Base-by-base conservation (phyloP, 2,329 filamentous ascomycete genomes). In the Fusarium sp. region DNA sequence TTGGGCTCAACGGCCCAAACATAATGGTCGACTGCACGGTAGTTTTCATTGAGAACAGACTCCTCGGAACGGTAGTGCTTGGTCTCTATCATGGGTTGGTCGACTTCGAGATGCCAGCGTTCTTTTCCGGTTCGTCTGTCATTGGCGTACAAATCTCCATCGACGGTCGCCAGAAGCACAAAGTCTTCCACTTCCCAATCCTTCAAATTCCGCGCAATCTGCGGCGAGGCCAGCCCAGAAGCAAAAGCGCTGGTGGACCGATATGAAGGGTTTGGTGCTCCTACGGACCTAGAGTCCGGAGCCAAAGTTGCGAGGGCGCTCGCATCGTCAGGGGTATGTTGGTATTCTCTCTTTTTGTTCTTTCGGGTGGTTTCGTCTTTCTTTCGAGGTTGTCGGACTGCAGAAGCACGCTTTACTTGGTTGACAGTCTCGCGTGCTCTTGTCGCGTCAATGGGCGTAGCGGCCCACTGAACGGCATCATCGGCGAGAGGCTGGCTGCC, bases 101-200 rank as follows among this genome's bases (percentile, higher is more conserved):
- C 92, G 66, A 92, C 89, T 80, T 94, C 90, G 67, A 97, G 87
- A 77, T 92, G 91, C 96, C 96, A 98, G 79, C 91, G 91, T 75
- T 92, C 87, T 70, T 91, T 87, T 75, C 96, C 96, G 55, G 92
- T 96, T 79, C 91, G 92, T 77, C 96, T 90, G 84, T 98, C 94
- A 81, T 90, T 90, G 80, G 95, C 95, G 84, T 97, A 93, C 77
- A 98, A 89, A 80, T 94, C 93, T 87, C 96, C 96, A 87, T 98
- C 95, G 89, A 98, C 93, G 89, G 96, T 98, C 93, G 96, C 95
- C 92, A 99, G 87, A 87, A 99, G 93, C 85, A 98, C 93, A 89
- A 98, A 97, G 87, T 98, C 95, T 93, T 98, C 95, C 85, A 98
- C 95, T 92, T 98, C 94, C 95, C 95, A 98, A 85, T 98, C 95